Evolutionary conservation across 2,329 filamentous ascomycete species (phyloP).

Genomic region (Ceratocystis huliohia): DNA sequence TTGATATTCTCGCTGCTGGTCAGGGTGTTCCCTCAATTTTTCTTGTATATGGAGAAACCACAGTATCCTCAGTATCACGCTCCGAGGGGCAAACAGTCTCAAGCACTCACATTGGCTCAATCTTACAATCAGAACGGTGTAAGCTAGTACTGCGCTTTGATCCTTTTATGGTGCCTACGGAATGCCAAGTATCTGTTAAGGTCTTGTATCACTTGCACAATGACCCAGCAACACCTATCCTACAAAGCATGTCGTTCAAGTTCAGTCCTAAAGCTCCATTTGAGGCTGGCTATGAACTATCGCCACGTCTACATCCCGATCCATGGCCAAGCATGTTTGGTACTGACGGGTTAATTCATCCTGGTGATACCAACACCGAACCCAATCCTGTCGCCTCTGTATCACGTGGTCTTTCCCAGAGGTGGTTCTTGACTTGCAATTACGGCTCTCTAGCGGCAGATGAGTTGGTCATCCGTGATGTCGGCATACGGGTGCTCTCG

Average conservation of each 20-base stretch:
- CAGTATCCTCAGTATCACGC: slow-evolving; percentile 27
- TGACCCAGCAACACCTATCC: slow-evolving; percentile 68
- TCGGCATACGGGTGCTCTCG: slow-evolving; percentile 49
- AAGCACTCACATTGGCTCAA: slow-evolving; percentile 35
- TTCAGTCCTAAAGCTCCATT: slow-evolving; percentile 71
- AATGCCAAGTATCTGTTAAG: slow-evolving; percentile 57
- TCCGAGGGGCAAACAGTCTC: slow-evolving; percentile 34
- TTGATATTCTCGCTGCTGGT: slow-evolving; percentile 57
- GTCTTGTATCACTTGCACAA: slow-evolving; percentile 67
- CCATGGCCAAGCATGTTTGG: slow-evolving; percentile 83
- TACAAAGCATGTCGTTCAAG: slow-evolving; percentile 56
- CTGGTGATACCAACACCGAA: slow-evolving; percentile 26
- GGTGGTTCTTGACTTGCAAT: slow-evolving; percentile 63
- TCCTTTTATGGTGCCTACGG: slow-evolving; percentile 38
- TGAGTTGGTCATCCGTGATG: slow-evolving; percentile 49
- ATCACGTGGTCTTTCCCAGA: slow-evolving; percentile 57
- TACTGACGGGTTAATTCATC: slow-evolving; percentile 34
- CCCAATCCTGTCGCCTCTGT: slow-evolving; percentile 25
- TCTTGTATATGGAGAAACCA: slow-evolving; percentile 30
- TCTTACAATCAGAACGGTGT: slow-evolving; percentile 35
- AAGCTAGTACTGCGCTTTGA: slow-evolving; percentile 38
- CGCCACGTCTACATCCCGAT: slow-evolving; percentile 62
- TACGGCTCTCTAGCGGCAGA: slow-evolving; percentile 68
- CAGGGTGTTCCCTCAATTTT: slow-evolving; percentile 37
- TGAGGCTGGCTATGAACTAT: slow-evolving; percentile 80